Conservation (phyloP, 78 protist genomes). For the Trichosphaerium sp. region DNA sequence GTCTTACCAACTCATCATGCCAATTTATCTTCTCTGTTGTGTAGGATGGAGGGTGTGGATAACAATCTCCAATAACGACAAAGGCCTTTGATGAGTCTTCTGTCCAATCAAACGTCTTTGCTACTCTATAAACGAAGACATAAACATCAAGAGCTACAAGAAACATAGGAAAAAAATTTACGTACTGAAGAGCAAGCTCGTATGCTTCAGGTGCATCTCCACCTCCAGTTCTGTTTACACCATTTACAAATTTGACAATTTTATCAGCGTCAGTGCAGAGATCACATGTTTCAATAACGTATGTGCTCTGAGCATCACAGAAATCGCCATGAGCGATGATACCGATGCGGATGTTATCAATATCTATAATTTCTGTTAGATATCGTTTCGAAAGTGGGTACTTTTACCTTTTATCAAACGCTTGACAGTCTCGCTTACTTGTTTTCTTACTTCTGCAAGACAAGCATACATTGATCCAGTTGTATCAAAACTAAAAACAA, state of each 20-base stretch:
- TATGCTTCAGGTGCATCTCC: constrained; percentile 54
- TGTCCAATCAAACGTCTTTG: constrained; percentile 32
- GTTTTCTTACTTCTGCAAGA: constrained; percentile 11
- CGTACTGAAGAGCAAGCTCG: constrained; percentile 8
- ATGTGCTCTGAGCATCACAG: constrained; percentile 24
- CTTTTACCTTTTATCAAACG: constrained; percentile 44
- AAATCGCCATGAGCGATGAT: constrained; percentile 54
- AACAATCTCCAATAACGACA: constrained; percentile 51
- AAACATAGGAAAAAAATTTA: not conserved
- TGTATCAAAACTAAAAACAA: constrained; percentile 50
- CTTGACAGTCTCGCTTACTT: constrained; percentile 20
- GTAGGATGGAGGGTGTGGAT: constrained; percentile 42
- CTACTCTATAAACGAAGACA: not conserved
- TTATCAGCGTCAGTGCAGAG: constrained; percentile 2
- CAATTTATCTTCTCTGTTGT: constrained; percentile 24
- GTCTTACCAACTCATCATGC: constrained; percentile 28
- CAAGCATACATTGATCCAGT: constrained; percentile 32
- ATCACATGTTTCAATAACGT: constrained; percentile 11
- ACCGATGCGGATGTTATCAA: constrained; percentile 15
- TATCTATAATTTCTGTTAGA: not conserved
- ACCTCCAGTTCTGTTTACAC: constrained; percentile 31
- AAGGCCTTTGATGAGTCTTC: constrained; percentile 30
- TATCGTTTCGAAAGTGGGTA: not conserved
- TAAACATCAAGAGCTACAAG: not conserved
- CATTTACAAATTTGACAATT: constrained; percentile 11